Evolutionary conservation across 23 red algal species (phyloP).

Genomic region (Gracilaria gracilis): DNA sequence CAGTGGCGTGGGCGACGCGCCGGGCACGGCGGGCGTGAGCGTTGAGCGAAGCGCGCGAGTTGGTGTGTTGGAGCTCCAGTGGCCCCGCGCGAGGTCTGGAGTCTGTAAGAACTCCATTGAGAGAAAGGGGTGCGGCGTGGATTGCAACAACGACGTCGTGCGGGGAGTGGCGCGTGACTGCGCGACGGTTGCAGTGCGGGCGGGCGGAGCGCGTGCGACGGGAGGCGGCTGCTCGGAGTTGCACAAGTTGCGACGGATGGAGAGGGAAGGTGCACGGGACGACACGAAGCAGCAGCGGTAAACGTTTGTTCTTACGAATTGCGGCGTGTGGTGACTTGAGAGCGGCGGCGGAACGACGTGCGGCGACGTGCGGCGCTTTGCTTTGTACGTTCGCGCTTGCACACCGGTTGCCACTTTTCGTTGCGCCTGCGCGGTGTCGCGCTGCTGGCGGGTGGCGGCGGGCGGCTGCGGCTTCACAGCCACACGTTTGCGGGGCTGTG

Average conservation of each 20-base stretch:
- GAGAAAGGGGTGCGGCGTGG: neutral
- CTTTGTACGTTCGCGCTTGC: too few species aligned
- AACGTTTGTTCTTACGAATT: conserved; percentile 10
- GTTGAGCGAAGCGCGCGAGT: neutral
- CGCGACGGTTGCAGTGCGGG: neutral
- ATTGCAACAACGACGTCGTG: neutral
- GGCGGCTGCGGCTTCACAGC: too few species aligned
- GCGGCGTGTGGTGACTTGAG: neutral
- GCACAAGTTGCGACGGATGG: neutral
- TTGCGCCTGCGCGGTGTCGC: too few species aligned
- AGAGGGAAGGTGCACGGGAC: too few species aligned
- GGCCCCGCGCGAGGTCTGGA: neutral
- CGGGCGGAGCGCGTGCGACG: too few species aligned
- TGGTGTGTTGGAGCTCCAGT: neutral
- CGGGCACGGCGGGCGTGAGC: neutral
- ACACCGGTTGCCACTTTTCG: neutral
- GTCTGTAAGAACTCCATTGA: conserved; percentile 46
- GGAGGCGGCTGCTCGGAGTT: neutral
- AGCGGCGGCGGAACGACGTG: conserved; percentile 5
- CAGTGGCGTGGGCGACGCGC: neutral
- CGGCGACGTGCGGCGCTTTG: neutral
- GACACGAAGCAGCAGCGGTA: too few species aligned
- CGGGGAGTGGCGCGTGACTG: neutral
- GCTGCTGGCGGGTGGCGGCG: too few species aligned
- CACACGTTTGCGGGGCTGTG: too few species aligned